Conservation (phyloP, 2,329 filamentous ascomycete genomes). For the Cercospora nicotianae region DNA sequence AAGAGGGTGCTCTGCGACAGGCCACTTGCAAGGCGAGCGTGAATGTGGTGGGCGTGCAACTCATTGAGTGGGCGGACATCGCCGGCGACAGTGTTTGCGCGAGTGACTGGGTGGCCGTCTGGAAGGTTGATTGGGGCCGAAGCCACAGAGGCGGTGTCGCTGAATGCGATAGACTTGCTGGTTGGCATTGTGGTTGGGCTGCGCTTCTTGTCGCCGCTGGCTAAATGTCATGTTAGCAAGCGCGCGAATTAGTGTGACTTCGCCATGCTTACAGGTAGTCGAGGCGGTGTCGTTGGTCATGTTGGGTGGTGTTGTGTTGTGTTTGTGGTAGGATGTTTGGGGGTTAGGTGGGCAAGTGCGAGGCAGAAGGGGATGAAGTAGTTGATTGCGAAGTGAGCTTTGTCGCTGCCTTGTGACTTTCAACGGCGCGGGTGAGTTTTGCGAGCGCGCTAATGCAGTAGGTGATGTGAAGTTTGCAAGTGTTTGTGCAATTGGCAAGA, state of each 20-base stretch:
- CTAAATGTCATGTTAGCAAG: neutral
- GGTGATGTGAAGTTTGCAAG: neutral
- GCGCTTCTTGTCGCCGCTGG: constrained; percentile 2
- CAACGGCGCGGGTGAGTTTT: neutral
- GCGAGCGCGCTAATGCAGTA: neutral
- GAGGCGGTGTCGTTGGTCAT: constrained; percentile 13
- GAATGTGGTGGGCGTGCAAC: constrained; percentile 8
- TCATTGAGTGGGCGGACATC: constrained; percentile 10
- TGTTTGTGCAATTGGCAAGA: constrained; percentile 4
- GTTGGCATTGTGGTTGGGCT: constrained; percentile 10
- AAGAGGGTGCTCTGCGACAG: neutral
- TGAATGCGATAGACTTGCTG: constrained; percentile 17
- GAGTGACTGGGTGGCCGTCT: constrained; percentile 18
- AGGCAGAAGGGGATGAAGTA: neutral
- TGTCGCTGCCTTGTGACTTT: constrained; percentile 2
- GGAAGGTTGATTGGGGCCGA: constrained; percentile 13
- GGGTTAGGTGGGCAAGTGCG: constrained; percentile 1
- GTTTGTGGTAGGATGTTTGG: constrained; percentile 11
- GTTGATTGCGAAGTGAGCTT: constrained; percentile 9
- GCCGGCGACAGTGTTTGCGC: constrained; percentile 19
- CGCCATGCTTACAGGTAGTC: constrained; percentile 6
- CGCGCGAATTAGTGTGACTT: neutral
- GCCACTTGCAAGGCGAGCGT: neutral
- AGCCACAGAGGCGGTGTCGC: constrained; percentile 4
- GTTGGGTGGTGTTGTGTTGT: constrained; percentile 10